phyloP scores from a whole-genome alignment of 129 eudicot species.

The Escallonia rubra region DNA sequence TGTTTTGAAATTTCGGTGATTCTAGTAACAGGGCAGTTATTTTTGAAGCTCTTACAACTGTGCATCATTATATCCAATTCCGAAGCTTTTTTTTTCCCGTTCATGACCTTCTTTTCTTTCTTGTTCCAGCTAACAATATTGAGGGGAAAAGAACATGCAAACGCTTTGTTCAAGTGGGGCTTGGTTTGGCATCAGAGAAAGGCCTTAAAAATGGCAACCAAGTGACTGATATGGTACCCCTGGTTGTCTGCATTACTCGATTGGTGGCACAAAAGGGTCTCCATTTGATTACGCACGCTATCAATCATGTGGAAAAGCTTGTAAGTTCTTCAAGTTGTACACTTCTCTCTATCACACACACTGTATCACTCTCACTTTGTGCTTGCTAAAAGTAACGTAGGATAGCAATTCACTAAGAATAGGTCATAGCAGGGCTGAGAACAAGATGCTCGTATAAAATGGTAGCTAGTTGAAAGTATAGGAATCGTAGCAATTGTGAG shows the following conservation, averaged over 20 bases:
- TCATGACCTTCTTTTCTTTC: neutral
- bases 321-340: conserved; percentile 32
- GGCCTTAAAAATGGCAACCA: conserved; percentile 6
- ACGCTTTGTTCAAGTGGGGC: conserved; percentile 66
- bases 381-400: no score
- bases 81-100: neutral
- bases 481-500: no score
- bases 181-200: conserved; percentile 49
- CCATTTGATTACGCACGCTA: conserved; percentile 73
- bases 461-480: no score
- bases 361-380: neutral
- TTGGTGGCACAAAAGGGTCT: conserved; percentile 95
- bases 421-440: no score
- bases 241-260: conserved; percentile 81
- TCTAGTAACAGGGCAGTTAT: neutral
- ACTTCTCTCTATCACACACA: neutral
- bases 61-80: neutral
- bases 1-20: neutral
- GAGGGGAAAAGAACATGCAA: conserved; percentile 70
- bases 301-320: conserved; percentile 56
- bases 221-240: conserved; percentile 38
- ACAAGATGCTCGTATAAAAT: no score
- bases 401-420: no score
- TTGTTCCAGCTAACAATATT: conserved; percentile 41
- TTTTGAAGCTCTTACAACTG: neutral